Evolutionary conservation across 495 filamentous ascomycete genomes (phyloP).

Genomic region (Aspergillus haitiensis): DNA sequence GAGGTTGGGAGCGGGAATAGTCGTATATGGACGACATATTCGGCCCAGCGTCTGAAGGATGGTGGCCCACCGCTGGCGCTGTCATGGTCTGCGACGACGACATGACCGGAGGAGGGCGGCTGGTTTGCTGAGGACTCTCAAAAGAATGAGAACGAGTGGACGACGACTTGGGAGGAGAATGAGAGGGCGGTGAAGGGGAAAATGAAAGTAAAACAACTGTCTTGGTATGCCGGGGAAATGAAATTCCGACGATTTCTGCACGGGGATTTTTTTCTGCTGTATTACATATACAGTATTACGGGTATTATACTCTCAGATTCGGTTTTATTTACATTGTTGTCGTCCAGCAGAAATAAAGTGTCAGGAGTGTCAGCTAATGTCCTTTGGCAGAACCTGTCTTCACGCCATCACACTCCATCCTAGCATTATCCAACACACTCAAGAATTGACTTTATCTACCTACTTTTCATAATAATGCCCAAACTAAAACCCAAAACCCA

Average conservation of each 20-base stretch:
- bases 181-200: slow-evolving; percentile 32
- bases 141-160: slow-evolving; percentile 21
- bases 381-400: background rate
- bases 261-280: slow-evolving; percentile 2
- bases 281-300: background rate
- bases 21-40: slow-evolving; percentile 43
- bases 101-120: slow-evolving; percentile 41
- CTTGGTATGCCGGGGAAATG: slow-evolving; percentile 13
- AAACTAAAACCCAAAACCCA: slow-evolving; percentile 27
- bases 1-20: slow-evolving; percentile 36
- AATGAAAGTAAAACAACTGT: slow-evolving; percentile 14
- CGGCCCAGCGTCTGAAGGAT: slow-evolving; percentile 48
- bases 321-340: too few species aligned
- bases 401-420: background rate
- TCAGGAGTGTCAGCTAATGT: too few species aligned
- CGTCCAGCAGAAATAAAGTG: too few species aligned
- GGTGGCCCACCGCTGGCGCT: slow-evolving; percentile 54
- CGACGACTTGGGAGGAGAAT: slow-evolving; percentile 26
- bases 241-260: slow-evolving; percentile 27
- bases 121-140: slow-evolving; percentile 23
- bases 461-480: slow-evolving; percentile 9
- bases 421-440: background rate
- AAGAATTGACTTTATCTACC: background rate
- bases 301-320: too few species aligned
- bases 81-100: slow-evolving; percentile 59